Evolutionary conservation across 768 basidiomycete species (phyloP), one percentile per base, ranked within the genome.

Genomic region (Terana coerulea): DNA sequence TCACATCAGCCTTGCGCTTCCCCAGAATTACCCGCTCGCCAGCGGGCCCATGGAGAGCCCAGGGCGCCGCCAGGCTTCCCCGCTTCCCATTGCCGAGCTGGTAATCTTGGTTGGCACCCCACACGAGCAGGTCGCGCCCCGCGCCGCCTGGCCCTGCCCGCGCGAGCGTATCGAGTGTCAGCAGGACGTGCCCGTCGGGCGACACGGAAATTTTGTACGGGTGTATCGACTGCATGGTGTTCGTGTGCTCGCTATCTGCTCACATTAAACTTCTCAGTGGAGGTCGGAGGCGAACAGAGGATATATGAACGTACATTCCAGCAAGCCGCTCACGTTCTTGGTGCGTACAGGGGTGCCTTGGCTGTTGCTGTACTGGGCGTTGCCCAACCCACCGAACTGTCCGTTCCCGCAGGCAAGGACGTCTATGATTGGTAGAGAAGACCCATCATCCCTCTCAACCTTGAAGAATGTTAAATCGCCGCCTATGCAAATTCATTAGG

Each of bases 381-480:
- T 87, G 3, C 88, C 89, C 10, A 91, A 73, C 14, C 86, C 86
- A 14, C 93, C 91, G 67, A 78, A 87, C 62, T 90, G 84, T 1
- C 92, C 93, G 62, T 90, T 89, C 2, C 92, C 91, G 59, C 85
- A 86, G 53, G 87, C 80, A 25, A 94, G 75, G 2, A 93, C 57
- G 55, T 84, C 80, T 12, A 83, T 62, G 40, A 68, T 69, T 24
- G 61, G 66, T 34, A 66, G 67, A 4, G 70, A 56, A 30, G 64
- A 64, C 17, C 61, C 64, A 19, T 67, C 67, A 46, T 47, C 62
- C 28, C 79, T 77, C 67, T 92, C 83, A 21, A 88, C 83, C 24
- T 81, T 78, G 64, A 93, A 94, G 51, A 83, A 85, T 5, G 86
- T 83, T 58, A 90, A 67, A 64, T 92, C 83, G 14, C 88, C 90